These are phyloP conservation scores for Hypoxylon intermedium DNA, from an alignment of 495 filamentous ascomycete genomes.

Conservation along the genomic window DNA sequence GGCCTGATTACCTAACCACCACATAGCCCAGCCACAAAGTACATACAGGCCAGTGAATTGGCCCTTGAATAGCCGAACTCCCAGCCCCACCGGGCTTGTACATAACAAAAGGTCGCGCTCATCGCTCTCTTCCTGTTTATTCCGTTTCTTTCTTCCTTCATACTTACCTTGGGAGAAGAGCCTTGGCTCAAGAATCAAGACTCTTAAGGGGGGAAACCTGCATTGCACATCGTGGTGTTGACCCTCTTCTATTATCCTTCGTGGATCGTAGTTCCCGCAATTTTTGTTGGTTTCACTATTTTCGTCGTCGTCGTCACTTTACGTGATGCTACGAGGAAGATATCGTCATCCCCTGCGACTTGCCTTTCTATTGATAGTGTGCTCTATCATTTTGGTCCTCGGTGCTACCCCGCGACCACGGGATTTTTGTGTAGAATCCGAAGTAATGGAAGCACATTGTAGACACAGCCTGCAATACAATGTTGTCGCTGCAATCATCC, in stretches of 20 bases:
- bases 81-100: slow-evolving; percentile 6
- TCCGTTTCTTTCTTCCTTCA: slow-evolving; percentile 61
- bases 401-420: too few species aligned
- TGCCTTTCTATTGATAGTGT: too few species aligned
- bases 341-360: too few species aligned
- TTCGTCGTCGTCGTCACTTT: slow-evolving; percentile 38
- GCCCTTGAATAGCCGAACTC: slow-evolving; percentile 31
- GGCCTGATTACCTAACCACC: too few species aligned
- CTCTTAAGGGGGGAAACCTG: slow-evolving; percentile 69
- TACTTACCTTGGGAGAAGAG: slow-evolving; percentile 77
- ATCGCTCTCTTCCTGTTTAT: slow-evolving; percentile 22
- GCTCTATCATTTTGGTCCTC: too few species aligned
- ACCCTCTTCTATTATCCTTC: slow-evolving; percentile 71
- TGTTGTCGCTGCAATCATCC: slow-evolving; percentile 51
- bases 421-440: too few species aligned
- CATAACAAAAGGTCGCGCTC: slow-evolving; percentile 35
- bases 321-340: slow-evolving; percentile 36
- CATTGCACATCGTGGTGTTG: slow-evolving; percentile 79
- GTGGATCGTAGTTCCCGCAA: slow-evolving; percentile 72
- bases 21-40: background rate
- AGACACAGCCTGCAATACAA: too few species aligned
- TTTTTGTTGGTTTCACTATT: slow-evolving; percentile 67
- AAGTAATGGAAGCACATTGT: too few species aligned
- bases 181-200: slow-evolving; percentile 67
- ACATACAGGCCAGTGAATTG: too few species aligned